Evolutionary conservation across 306 rosid genomes (phyloP).

Genomic region (Calophaca sinica): DNA sequence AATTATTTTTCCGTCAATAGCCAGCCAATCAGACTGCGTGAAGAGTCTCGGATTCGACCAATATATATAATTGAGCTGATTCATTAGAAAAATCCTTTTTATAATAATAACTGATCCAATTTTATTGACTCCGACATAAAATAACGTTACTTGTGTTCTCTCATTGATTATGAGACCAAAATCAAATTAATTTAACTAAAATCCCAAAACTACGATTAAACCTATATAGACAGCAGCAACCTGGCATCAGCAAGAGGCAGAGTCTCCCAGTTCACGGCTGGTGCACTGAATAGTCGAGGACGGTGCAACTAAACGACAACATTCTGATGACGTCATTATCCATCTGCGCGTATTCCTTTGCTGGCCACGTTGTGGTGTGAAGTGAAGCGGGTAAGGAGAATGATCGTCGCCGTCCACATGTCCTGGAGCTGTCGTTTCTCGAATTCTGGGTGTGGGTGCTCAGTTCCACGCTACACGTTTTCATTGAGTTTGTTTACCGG

Average conservation of each 20-base stretch:
- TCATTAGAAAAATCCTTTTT: no score
- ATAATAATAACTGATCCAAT: no score
- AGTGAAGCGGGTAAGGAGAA: neutral
- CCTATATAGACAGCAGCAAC: no score
- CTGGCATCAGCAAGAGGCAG: neutral
- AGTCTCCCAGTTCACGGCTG: neutral
- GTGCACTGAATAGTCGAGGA: neutral
- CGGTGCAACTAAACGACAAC: slow-evolving; percentile 42
- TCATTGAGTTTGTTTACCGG: slow-evolving; percentile 24
- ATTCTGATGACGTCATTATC: slow-evolving; percentile 19
- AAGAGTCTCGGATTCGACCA: no score
- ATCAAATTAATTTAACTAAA: no score
- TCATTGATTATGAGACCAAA: no score
- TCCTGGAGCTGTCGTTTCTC: slow-evolving; percentile 12
- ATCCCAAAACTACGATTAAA: no score
- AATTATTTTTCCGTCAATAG: no score
- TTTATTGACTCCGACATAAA: no score
- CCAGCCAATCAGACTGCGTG: no score
- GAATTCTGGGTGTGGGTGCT: neutral
- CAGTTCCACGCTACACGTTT: slow-evolving; percentile 35
- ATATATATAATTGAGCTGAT: no score
- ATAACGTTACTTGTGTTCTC: no score
- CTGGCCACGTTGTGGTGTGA: slow-evolving; percentile 41
- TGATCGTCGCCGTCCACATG: slow-evolving; percentile 43
- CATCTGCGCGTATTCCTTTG: slow-evolving; percentile 31